These are phyloP conservation scores for Tetramitus jugosus DNA, from an alignment of 208 protist genomes.

Conservation along the genomic window DNA sequence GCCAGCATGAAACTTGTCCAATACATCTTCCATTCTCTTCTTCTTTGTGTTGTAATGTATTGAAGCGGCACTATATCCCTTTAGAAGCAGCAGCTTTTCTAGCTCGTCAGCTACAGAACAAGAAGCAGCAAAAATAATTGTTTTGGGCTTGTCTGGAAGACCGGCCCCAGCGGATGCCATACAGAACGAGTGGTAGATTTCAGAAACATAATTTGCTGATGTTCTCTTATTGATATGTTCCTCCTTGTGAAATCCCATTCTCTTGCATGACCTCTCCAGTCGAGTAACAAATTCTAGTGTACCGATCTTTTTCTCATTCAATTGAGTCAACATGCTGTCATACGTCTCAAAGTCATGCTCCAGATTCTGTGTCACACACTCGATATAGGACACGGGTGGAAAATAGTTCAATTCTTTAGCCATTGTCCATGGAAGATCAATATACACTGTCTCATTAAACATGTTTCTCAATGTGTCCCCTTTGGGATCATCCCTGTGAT, in stretches of 20 bases:
- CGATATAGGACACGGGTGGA: slow-evolving; percentile 31
- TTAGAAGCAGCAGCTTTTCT: neutral
- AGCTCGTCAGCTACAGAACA: neutral
- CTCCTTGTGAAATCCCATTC: neutral
- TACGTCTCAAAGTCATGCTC: neutral
- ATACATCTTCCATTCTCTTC: neutral
- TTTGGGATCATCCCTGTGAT: slow-evolving; percentile 27
- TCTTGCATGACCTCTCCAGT: neutral
- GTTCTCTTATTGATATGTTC: slow-evolving; percentile 10
- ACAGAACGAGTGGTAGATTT: neutral
- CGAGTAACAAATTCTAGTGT: neutral
- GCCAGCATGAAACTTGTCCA: neutral
- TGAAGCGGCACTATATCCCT: neutral
- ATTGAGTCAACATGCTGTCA: neutral
- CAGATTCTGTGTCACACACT: slow-evolving; percentile 9
- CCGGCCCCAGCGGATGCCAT: no score
- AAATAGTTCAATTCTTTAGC: slow-evolving; percentile 26
- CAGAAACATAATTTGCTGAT: neutral
- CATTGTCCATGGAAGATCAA: slow-evolving; percentile 26
- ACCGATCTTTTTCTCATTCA: neutral
- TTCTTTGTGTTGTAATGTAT: slow-evolving; percentile 6
- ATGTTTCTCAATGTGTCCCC: slow-evolving; percentile 11
- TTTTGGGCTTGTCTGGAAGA: neutral
- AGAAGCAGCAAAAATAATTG: neutral
- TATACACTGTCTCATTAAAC: slow-evolving; percentile 24